These are phyloP conservation scores for Chalciporus pseudorubinellus DNA, from an alignment of 768 basidiomycete species.

Conservation along the genomic window DNA sequence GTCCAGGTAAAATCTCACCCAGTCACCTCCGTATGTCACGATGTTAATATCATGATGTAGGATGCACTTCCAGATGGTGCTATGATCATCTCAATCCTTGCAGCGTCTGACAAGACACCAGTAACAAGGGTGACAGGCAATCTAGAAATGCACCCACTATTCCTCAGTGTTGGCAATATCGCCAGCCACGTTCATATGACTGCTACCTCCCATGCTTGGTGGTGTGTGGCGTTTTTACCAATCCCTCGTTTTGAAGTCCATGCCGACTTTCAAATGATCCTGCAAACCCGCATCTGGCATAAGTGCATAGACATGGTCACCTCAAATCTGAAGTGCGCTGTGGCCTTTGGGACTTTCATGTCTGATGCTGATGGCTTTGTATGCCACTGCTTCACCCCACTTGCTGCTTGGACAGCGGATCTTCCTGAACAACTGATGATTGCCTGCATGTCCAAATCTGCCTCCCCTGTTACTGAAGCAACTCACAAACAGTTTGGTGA, in stretches of 20 bases:
- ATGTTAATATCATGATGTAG: too few species aligned
- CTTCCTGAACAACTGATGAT: constrained; percentile 13
- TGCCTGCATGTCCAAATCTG: constrained; percentile 7
- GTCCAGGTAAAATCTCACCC: too few species aligned
- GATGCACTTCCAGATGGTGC: neutral
- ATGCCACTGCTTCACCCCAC: constrained; percentile 6
- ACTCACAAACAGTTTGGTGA: constrained; percentile 10
- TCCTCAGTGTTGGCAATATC: constrained; percentile 34
- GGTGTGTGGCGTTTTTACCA: neutral
- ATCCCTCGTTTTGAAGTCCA: neutral
- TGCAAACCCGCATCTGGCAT: neutral
- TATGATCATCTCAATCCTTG: constrained; percentile 30
- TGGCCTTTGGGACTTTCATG: constrained; percentile 27
- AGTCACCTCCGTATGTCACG: too few species aligned
- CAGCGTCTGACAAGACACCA: constrained; percentile 34
- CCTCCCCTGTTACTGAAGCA: constrained; percentile 16
- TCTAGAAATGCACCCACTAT: constrained; percentile 29
- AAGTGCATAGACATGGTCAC: constrained; percentile 17
- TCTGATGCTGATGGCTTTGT: constrained; percentile 18
- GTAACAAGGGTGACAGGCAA: constrained; percentile 32
- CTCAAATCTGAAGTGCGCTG: constrained; percentile 28
- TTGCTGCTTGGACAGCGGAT: constrained; percentile 11
- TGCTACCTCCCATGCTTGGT: constrained; percentile 24
- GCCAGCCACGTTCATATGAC: constrained; percentile 25
- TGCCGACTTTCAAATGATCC: neutral